Conservation (phyloP, 2,329 filamentous ascomycete species). For the Aureobasidium mangrovei region DNA sequence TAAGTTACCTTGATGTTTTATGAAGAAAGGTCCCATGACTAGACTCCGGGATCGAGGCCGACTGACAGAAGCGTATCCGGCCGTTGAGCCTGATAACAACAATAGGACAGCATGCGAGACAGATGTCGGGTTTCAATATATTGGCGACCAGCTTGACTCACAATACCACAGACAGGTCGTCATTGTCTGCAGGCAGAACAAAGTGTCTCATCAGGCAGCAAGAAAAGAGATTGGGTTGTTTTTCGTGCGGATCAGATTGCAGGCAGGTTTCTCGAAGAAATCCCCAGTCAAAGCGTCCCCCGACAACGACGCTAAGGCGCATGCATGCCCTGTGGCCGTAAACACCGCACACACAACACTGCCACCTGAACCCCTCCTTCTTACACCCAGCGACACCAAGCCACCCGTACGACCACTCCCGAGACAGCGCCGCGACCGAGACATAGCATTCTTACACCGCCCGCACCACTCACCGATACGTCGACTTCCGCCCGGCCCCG, state of each 20-base stretch:
- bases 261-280: background rate
- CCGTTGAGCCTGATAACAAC: conserved; percentile 10
- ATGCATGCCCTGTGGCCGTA: conserved; percentile 3
- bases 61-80: conserved; percentile 2
- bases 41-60: conserved; percentile 1
- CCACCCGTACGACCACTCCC: conserved; percentile 4
- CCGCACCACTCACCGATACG: background rate
- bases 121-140: background rate
- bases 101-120: conserved; percentile 1
- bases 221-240: conserved; percentile 1
- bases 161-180: background rate
- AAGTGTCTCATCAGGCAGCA: conserved; percentile 1
- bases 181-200: background rate
- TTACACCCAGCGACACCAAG: conserved; percentile 6
- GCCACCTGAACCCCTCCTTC: background rate
- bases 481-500: background rate
- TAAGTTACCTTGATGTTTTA: background rate
- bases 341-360: conserved; percentile 5
- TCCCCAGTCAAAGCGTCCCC: conserved; percentile 5
- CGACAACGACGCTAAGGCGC: conserved; percentile 7
- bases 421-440: conserved; percentile 3
- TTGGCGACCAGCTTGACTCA: background rate
- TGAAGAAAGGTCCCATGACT: background rate
- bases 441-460: conserved; percentile 7
- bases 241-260: background rate